phyloP scores from a whole-genome alignment of 2,329 filamentous ascomycete genomes.

The Colletotrichum abscissum region DNA sequence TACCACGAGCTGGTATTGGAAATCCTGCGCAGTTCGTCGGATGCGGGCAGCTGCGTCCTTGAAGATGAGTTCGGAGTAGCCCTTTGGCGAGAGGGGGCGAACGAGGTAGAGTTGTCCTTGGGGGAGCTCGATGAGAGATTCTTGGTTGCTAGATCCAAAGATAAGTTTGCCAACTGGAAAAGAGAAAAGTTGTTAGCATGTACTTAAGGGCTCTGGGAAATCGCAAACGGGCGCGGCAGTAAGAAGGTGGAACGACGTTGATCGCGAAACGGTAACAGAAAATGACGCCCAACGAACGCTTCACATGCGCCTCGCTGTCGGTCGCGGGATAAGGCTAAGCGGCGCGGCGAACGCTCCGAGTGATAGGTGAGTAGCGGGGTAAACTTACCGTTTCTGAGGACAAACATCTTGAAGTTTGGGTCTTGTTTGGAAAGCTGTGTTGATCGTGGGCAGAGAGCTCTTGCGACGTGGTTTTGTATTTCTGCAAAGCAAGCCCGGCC shows the following conservation, averaged over 20 bases:
- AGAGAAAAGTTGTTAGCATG: slow-evolving; percentile 22
- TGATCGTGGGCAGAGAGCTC: slow-evolving; percentile 13
- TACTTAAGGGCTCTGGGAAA: neutral
- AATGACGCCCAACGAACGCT: slow-evolving; percentile 2
- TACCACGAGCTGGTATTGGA: slow-evolving; percentile 96
- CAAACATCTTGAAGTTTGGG: slow-evolving; percentile 47
- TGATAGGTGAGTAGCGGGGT: slow-evolving; percentile 24
- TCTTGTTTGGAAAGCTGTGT: slow-evolving; percentile 14
- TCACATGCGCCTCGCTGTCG: neutral
- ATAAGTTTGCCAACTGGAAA: slow-evolving; percentile 86
- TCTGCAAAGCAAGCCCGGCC: slow-evolving; percentile 26
- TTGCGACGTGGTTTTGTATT: slow-evolving; percentile 25
- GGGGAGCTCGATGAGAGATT: slow-evolving; percentile 92
- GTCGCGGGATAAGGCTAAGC: neutral
- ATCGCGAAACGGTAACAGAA: slow-evolving; percentile 1
- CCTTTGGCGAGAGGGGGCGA: slow-evolving; percentile 93
- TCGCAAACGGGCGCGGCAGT: neutral
- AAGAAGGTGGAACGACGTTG: slow-evolving; percentile 11
- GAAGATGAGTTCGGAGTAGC: slow-evolving; percentile 98
- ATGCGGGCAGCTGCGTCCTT: slow-evolving; percentile 95
- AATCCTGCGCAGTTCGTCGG: slow-evolving; percentile 92
- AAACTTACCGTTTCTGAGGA: slow-evolving; percentile 51
- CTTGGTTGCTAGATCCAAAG: slow-evolving; percentile 87
- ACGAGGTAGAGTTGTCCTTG: slow-evolving; percentile 98
- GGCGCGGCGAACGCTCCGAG: neutral